Percentiles rank a stretch among this genome's conserved stretches.
Evolutionary conservation across 768 basidiomycete species (phyloP).

Genomic region (Phylloporus arenicola): DNA sequence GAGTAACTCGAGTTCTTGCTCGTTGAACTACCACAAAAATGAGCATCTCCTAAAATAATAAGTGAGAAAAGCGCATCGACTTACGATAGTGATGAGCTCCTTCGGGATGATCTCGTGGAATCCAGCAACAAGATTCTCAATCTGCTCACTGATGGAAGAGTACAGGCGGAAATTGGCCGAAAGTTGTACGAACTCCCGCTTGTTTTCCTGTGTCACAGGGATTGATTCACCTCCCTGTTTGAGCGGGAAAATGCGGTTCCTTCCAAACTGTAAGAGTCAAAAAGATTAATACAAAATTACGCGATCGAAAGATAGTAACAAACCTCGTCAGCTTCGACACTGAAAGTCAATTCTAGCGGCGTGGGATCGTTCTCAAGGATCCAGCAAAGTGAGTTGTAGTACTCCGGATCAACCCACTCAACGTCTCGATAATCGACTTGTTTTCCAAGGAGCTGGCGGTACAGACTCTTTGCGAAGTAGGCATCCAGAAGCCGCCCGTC

Average conservation of each 20-base stretch:
- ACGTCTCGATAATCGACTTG: slow-evolving; percentile 94
- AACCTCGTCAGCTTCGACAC: slow-evolving; percentile 91
- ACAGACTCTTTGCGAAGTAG: slow-evolving; percentile 95
- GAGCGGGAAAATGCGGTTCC: slow-evolving; percentile 80
- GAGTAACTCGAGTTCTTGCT: slow-evolving; percentile 88
- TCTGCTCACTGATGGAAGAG: slow-evolving; percentile 93
- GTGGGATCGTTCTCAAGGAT: slow-evolving; percentile 95
- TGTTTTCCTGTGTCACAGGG: slow-evolving; percentile 94
- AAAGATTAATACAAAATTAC: neutral
- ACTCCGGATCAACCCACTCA: slow-evolving; percentile 97
- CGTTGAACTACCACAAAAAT: slow-evolving; percentile 65
- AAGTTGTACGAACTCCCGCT: slow-evolving; percentile 90
- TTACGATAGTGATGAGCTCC: slow-evolving; percentile 86
- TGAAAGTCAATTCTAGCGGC: slow-evolving; percentile 83
- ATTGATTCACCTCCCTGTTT: slow-evolving; percentile 81
- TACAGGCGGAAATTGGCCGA: slow-evolving; percentile 92
- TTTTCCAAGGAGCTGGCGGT: slow-evolving; percentile 90
- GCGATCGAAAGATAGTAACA: slow-evolving; percentile 2
- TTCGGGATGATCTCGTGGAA: slow-evolving; percentile 99
- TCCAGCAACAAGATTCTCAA: slow-evolving; percentile 81
- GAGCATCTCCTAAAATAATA: neutral
- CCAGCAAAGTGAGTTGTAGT: slow-evolving; percentile 97
- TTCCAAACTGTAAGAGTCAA: slow-evolving; percentile 64
- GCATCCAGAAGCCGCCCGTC: slow-evolving; percentile 95
- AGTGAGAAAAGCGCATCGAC: slow-evolving; percentile 25